Evolutionary conservation across 2,329 filamentous ascomycete genomes (phyloP).

Genomic region (Diaporthe sp.): DNA sequence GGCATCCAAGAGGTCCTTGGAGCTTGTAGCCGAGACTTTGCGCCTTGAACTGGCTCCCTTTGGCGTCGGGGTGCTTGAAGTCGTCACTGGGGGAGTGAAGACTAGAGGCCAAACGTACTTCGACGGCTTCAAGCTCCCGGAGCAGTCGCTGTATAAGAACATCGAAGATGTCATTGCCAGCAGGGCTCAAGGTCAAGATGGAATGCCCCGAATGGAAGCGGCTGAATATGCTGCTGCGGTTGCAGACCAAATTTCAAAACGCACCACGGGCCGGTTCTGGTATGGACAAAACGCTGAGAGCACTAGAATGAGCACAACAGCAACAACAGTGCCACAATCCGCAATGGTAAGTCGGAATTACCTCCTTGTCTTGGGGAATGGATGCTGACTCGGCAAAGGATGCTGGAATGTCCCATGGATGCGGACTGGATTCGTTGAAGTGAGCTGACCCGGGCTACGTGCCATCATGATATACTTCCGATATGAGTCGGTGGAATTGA

Average conservation of each 20-base stretch:
- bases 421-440: constrained; percentile 42
- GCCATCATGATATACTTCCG: not conserved
- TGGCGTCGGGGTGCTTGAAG: constrained; percentile 45
- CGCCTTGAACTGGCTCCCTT: constrained; percentile 47
- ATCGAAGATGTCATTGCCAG: constrained; percentile 41
- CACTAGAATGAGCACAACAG: constrained; percentile 42
- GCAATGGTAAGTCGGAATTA: not conserved
- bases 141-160: constrained; percentile 43
- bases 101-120: constrained; percentile 43
- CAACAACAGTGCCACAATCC: constrained; percentile 41
- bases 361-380: not conserved
- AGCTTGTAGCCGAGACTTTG: constrained; percentile 45
- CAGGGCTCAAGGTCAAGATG: constrained; percentile 44
- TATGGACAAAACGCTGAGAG: constrained; percentile 41
- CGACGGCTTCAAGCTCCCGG: constrained; percentile 43
- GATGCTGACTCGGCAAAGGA: constrained; percentile 5
- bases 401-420: constrained; percentile 41
- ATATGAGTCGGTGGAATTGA: too few species aligned
- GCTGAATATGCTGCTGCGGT: constrained; percentile 43
- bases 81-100: constrained; percentile 45
- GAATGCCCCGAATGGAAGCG: constrained; percentile 42
- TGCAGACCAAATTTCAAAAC: constrained; percentile 40
- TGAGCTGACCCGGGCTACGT: not conserved
- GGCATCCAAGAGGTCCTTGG: constrained; percentile 46
- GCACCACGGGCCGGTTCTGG: constrained; percentile 43